A percentile compares a stretch with the other conserved stretches of the same genome.
These are phyloP conservation scores for Hymenoscyphus salicellus DNA, from an alignment of 2,329 filamentous ascomycete genomes.

Conservation along the genomic window DNA sequence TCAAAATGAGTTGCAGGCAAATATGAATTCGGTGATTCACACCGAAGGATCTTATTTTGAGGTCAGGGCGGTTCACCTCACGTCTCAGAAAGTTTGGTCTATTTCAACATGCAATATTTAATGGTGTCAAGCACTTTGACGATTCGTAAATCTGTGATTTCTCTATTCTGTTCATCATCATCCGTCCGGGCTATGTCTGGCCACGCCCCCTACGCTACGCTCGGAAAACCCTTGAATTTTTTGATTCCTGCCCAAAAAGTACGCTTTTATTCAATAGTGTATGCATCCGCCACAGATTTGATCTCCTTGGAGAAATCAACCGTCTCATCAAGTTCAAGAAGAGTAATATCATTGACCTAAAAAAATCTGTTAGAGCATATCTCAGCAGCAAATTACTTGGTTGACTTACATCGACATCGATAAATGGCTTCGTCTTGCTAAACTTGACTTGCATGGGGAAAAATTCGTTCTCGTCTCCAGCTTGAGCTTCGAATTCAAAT, in stretches of 20 bases:
- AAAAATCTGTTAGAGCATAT: constrained; percentile 29
- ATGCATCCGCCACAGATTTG: constrained; percentile 72
- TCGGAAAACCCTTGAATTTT: constrained; percentile 20
- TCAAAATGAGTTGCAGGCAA: not conserved
- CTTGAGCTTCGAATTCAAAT: constrained; percentile 93
- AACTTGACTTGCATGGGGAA: constrained; percentile 96
- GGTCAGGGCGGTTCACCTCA: too few relatives aligned
- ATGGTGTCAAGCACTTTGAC: not conserved
- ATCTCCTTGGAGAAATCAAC: constrained; percentile 81
- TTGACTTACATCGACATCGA: constrained; percentile 85
- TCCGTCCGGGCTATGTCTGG: constrained; percentile 16
- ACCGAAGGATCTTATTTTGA: too few relatives aligned
- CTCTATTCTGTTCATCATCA: constrained; percentile 20
- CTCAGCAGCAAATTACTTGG: not conserved
- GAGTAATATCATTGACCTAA: constrained; percentile 64
- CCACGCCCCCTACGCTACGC: constrained; percentile 27
- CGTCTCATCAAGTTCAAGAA: constrained; percentile 73
- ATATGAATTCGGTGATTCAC: too few relatives aligned
- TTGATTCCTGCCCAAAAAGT: constrained; percentile 21
- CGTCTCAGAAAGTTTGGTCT: too few relatives aligned
- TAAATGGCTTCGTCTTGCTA: constrained; percentile 77
- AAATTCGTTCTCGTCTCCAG: constrained; percentile 86
- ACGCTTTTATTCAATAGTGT: constrained; percentile 64
- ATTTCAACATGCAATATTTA: too few relatives aligned
- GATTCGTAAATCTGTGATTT: constrained; percentile 10